These are phyloP conservation scores for Cercospora sp. DNA, from an alignment of 2,329 filamentous ascomycete species.

Conservation along the genomic window DNA sequence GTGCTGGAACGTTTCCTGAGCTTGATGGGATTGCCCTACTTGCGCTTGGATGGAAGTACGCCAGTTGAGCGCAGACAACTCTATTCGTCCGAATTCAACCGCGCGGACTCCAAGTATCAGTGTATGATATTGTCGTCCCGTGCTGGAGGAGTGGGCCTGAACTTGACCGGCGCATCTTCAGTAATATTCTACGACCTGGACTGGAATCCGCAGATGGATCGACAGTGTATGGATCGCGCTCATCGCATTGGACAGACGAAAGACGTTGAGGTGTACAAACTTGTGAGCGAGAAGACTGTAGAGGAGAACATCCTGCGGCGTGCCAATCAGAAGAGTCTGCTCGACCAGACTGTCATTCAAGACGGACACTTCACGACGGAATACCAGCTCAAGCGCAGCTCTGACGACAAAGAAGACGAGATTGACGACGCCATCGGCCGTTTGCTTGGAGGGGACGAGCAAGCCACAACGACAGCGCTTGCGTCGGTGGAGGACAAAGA, in stretches of 20 bases:
- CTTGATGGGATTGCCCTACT: slow-evolving; percentile 94
- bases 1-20: slow-evolving; percentile 97
- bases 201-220: slow-evolving; percentile 99
- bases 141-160: slow-evolving; percentile 92
- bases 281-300: slow-evolving; percentile 68
- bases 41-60: slow-evolving; percentile 92
- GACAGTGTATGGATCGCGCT: slow-evolving; percentile 95
- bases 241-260: slow-evolving; percentile 97
- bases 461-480: slow-evolving; percentile 68
- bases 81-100: slow-evolving; percentile 92
- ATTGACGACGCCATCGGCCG: slow-evolving; percentile 83
- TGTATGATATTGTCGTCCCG: slow-evolving; percentile 95
- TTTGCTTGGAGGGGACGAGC: slow-evolving; percentile 67
- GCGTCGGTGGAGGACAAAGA: slow-evolving; percentile 91
- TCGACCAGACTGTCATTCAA: slow-evolving; percentile 97
- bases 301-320: slow-evolving; percentile 97
- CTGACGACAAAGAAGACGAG: slow-evolving; percentile 59
- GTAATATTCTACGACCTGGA: slow-evolving; percentile 99
- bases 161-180: slow-evolving; percentile 91
- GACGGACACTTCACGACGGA: slow-evolving; percentile 98
- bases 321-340: slow-evolving; percentile 93
- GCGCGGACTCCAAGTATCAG: slow-evolving; percentile 80
- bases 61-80: slow-evolving; percentile 95
- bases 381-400: slow-evolving; percentile 50
- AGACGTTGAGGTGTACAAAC: slow-evolving; percentile 92